phyloP scores from a whole-genome alignment of 1,284 basidiomycete genomes.

The Psilocybe mexicana region DNA sequence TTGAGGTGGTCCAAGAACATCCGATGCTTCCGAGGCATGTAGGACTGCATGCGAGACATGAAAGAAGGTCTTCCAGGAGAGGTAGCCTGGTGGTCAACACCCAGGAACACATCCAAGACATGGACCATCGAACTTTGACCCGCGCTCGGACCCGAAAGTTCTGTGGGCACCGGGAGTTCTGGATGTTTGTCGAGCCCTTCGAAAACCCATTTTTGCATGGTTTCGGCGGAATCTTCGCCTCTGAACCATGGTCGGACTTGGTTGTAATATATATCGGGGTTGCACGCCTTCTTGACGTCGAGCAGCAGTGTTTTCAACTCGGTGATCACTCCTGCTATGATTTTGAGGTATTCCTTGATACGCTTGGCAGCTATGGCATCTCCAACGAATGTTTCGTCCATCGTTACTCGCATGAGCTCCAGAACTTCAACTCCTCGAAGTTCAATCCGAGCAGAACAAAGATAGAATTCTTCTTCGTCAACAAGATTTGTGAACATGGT shows the following conservation, averaged over 20 bases:
- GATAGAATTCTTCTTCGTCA: constrained; percentile 91
- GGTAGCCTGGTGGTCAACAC: constrained; percentile 70
- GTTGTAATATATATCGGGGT: constrained; percentile 84
- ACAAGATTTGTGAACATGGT: constrained; percentile 78
- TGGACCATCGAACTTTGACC: constrained; percentile 93
- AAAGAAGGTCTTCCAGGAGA: constrained; percentile 48
- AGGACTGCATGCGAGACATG: constrained; percentile 82
- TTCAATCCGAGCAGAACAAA: constrained; percentile 89
- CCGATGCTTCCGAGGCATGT: constrained; percentile 93
- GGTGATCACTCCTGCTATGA: constrained; percentile 63
- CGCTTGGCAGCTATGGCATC: constrained; percentile 76
- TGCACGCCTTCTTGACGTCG: constrained; percentile 71
- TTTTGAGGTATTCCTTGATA: constrained; percentile 70
- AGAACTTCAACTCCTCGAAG: constrained; percentile 85
- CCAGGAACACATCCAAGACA: constrained; percentile 89
- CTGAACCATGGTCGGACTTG: constrained; percentile 92
- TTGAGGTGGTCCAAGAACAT: constrained; percentile 83
- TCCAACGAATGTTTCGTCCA: constrained; percentile 91
- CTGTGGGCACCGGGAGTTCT: constrained; percentile 51
- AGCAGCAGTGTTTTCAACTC: constrained; percentile 65
- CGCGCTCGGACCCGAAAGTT: constrained; percentile 89
- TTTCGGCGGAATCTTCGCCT: constrained; percentile 75
- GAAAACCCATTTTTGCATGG: constrained; percentile 74
- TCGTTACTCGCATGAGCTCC: constrained; percentile 81
- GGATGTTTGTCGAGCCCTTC: constrained; percentile 69